A percentile compares a stretch with the other conserved stretches of the same genome.
Evolutionary conservation across 345 rosid genomes (phyloP).

Genomic region (Moricandia moricandioides): DNA sequence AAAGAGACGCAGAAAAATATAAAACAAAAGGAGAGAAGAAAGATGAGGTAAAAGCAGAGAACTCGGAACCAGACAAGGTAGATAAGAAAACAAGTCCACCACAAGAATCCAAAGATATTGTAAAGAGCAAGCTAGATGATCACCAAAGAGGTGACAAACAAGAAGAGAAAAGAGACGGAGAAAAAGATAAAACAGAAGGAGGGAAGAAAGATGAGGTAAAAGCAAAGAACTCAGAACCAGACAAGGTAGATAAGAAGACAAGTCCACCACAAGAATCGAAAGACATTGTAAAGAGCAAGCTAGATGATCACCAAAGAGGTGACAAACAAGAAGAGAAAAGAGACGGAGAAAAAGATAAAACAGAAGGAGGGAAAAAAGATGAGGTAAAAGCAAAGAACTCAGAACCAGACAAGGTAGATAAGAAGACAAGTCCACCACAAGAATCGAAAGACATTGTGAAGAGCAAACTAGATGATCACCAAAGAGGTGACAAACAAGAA

Average conservation of each 20-base stretch:
- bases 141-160: neutral
- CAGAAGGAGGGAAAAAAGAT: neutral
- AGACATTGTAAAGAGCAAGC: conserved; percentile 1
- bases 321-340: neutral
- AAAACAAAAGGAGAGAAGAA: conserved; percentile 4
- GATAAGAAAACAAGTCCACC: neutral
- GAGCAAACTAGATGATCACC: conserved; percentile 10
- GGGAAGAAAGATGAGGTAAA: neutral
- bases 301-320: conserved; percentile 1
- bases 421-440: neutral
- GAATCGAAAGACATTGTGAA: neutral
- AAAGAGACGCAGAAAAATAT: neutral
- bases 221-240: neutral
- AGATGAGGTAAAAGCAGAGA: neutral
- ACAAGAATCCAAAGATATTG: conserved; percentile 6
- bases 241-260: neutral
- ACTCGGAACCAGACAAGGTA: no score
- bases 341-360: neutral
- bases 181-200: conserved; percentile 5
- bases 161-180: no score
- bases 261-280: conserved; percentile 8
- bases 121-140: conserved; percentile 9
- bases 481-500: neutral
- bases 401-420: neutral
- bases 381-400: neutral